A percentile compares a stretch with the other conserved stretches of the same genome.
These are phyloP conservation scores for Schoenoplectus triqueter DNA, from an alignment of 202 grass and related monocot species.

Conservation along the genomic window DNA sequence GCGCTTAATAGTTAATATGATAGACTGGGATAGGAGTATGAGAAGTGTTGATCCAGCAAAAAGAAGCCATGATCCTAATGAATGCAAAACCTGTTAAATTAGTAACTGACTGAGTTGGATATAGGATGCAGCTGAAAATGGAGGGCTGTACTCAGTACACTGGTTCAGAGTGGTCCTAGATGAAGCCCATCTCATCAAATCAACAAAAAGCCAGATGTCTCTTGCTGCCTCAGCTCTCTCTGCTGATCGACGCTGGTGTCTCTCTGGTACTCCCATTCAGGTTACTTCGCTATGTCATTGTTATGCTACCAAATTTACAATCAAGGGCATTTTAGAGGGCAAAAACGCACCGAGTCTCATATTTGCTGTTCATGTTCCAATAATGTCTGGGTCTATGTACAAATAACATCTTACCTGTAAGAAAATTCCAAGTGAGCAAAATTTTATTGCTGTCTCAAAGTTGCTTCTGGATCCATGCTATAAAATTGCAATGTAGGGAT, in stretches of 20 bases:
- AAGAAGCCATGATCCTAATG: conserved; percentile 8
- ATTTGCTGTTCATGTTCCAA: background rate
- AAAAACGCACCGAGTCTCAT: background rate
- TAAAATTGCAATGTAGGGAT: background rate
- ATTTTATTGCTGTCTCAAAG: background rate
- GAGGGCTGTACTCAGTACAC: conserved; percentile 67
- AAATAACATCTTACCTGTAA: background rate
- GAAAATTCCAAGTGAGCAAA: background rate
- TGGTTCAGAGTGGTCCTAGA: conserved; percentile 98
- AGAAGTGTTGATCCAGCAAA: background rate
- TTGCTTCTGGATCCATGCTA: background rate
- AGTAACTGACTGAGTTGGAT: conserved; percentile 30
- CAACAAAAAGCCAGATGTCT: conserved; percentile 84
- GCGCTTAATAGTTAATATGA: background rate
- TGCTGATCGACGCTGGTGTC: conserved; percentile 95
- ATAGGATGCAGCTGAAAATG: conserved; percentile 69
- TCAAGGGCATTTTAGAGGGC: background rate
- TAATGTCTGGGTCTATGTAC: background rate
- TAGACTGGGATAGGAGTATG: conserved; percentile 6
- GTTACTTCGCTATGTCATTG: conserved; percentile 42
- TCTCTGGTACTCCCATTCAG: conserved; percentile 97
- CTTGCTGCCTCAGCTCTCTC: conserved; percentile 68
- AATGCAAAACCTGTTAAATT: background rate
- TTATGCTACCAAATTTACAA: conserved; percentile 23
- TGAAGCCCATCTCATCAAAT: conserved; percentile 93